Conservation (phyloP, 176 grass and related monocot species). For the Thalia dealbata region DNA sequence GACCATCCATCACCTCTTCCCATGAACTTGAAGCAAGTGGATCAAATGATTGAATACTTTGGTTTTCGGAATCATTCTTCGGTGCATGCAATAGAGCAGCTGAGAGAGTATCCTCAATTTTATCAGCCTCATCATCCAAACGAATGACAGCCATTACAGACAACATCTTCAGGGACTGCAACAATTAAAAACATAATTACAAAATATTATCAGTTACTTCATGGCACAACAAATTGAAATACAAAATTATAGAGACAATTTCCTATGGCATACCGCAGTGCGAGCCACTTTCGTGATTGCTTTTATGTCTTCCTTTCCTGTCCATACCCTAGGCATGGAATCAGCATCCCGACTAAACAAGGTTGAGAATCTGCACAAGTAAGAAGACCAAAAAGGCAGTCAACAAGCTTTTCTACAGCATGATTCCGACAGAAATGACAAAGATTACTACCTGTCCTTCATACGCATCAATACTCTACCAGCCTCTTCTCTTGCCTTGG, state of each 20-base stretch:
- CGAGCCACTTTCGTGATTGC: slow-evolving; percentile 92
- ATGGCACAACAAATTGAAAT: not conserved
- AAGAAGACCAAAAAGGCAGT: not conserved
- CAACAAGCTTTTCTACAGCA: not conserved
- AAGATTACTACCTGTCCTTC: slow-evolving; percentile 65
- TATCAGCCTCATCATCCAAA: slow-evolving; percentile 72
- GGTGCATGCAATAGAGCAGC: slow-evolving; percentile 51
- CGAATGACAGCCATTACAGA: slow-evolving; percentile 88
- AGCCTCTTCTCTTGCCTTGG: slow-evolving; percentile 80
- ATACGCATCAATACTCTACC: slow-evolving; percentile 74
- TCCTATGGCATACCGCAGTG: slow-evolving; percentile 50
- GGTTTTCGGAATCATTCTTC: slow-evolving; percentile 44
- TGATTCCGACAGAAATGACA: not conserved
- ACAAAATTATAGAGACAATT: slow-evolving; percentile 8
- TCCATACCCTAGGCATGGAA: slow-evolving; percentile 96
- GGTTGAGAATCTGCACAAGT: slow-evolving; percentile 59
- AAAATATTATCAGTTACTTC: not conserved
- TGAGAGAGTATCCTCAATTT: slow-evolving; percentile 68
- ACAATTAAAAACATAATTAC: not conserved
- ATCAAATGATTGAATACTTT: slow-evolving; percentile 66
- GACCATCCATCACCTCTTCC: slow-evolving; percentile 55
- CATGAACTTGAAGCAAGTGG: slow-evolving; percentile 86
- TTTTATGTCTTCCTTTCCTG: slow-evolving; percentile 97
- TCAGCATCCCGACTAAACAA: slow-evolving; percentile 87
- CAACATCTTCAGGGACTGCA: slow-evolving; percentile 94